Evolutionary conservation across 164 flowering plant species (phyloP), one percentile per base, ranked within the genome.

Genomic region (Magnolia sinica): DNA sequence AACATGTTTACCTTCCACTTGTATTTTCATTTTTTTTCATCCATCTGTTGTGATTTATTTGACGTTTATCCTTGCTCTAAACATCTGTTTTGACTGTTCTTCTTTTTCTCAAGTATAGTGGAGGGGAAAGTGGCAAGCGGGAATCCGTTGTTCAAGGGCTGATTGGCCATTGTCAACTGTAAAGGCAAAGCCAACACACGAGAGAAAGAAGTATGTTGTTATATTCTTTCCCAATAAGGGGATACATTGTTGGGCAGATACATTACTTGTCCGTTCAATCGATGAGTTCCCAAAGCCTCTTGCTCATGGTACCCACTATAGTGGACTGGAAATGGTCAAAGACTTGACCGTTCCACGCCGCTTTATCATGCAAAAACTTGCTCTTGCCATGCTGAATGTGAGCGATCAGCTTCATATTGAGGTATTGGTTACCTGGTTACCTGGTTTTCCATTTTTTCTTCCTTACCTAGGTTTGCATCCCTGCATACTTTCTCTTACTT

Each of bases 91-190:
- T 78, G 63, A 76, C 22, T 61, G 71, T 61, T 71, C 49, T 50
- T 67, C 59, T 66, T 81, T 76, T 80, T 76, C 72, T 82, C 82
- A 75, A 81, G 78, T 88, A 78, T 81, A 94, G 99, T 94, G 97
- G 94, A 87, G 92, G 84, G 98, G 97, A 73, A 87, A 86, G 86
- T 96, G 99, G 99, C 96, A 94, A 75, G 90, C 96, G 3, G 99
- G 97, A 75, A 90, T 96, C 66, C 84, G 90, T 79, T 96, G 98
- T 83, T 88, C 90, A 72, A 86, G 91, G 86, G 90, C 87, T 73
- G 98, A 96, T 84, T 93, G 97, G 88, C 98, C 98, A 37, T 82
- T 92, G 65, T 82, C 95, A 73, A 86, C 91, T 81, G 74, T 91
- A 82, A 96, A 82, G 83, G 93, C 90, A 65, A 93, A 90, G 81